phyloP scores from a whole-genome alignment of 371 early-diverging fungal species.

The Conidiobolus incongruus region DNA sequence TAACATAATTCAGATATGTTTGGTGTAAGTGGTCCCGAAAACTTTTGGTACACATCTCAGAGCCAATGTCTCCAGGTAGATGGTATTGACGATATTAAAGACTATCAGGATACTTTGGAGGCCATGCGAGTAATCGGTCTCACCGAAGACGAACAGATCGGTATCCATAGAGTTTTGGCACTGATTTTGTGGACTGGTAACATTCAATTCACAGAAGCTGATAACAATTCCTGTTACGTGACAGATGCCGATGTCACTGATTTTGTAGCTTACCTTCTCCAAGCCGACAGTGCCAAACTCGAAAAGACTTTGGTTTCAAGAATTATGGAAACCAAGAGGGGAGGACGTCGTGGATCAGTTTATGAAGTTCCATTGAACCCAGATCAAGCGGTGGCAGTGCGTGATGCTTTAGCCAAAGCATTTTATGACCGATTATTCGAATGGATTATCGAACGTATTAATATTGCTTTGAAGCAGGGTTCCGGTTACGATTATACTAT shows the following conservation, averaged over 20 bases:
- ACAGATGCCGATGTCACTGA: conserved; percentile 40
- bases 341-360: conserved; percentile 52
- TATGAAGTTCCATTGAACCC: conserved; percentile 62
- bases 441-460: conserved; percentile 74
- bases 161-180: conserved; percentile 59
- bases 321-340: conserved; percentile 56
- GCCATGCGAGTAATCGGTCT: conserved; percentile 66
- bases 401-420: conserved; percentile 72
- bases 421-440: conserved; percentile 70
- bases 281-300: conserved; percentile 32
- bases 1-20: conserved; percentile 35
- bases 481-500: conserved; percentile 44
- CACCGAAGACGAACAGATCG: conserved; percentile 40
- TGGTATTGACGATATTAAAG: conserved; percentile 54
- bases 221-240: conserved; percentile 31
- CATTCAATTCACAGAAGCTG: conserved; percentile 41
- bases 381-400: conserved; percentile 50
- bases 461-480: conserved; percentile 42
- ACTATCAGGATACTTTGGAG: conserved; percentile 45
- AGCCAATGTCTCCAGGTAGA: conserved; percentile 56
- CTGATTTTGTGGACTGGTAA: conserved; percentile 71
- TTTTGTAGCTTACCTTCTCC: conserved; percentile 57
- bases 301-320: conserved; percentile 13
- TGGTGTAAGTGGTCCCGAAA: conserved; percentile 61
- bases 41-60: conserved; percentile 48